Percentiles rank a stretch among this genome's conserved stretches.
These are phyloP conservation scores for Ophiocordyceps camponoti-floridani DNA, from an alignment of 2,329 filamentous ascomycete species.

Conservation along the genomic window DNA sequence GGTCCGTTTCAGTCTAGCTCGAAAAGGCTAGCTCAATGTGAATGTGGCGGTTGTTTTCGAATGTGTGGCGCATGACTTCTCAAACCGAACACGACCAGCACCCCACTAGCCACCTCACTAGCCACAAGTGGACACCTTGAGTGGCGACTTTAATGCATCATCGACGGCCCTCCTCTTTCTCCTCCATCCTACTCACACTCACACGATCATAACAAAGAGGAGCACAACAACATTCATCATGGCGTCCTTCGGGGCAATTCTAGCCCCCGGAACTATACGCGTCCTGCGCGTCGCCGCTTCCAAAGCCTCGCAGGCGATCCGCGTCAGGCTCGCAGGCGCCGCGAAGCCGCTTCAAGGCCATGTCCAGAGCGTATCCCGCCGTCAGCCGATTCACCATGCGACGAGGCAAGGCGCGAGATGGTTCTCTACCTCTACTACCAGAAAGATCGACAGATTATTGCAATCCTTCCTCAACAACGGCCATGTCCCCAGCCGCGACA, in stretches of 20 bases:
- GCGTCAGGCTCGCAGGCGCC: conserved; percentile 27
- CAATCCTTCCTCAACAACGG: conserved; percentile 33
- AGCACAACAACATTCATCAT: conserved; percentile 14
- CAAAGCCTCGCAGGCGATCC: conserved; percentile 31
- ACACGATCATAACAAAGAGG: too few species aligned
- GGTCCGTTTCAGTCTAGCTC: too few species aligned
- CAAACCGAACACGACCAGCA: too few species aligned
- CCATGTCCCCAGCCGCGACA: conserved; percentile 12
- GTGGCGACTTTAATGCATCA: too few species aligned
- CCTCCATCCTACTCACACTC: neutral
- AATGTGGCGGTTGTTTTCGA: too few species aligned
- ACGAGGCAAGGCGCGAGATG: conserved; percentile 24
- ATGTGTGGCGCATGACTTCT: too few species aligned
- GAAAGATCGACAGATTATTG: conserved; percentile 24
- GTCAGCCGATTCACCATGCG: conserved; percentile 36
- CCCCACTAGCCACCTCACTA: too few species aligned
- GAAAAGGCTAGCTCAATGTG: too few species aligned
- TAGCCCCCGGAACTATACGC: conserved; percentile 37
- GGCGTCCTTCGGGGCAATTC: conserved; percentile 38
- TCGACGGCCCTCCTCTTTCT: neutral
- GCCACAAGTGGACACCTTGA: neutral
- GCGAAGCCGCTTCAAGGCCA: conserved; percentile 25
- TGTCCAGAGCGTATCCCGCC: conserved; percentile 19
- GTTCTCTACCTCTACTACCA: conserved; percentile 25
- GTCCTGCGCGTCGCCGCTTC: conserved; percentile 32